Base-by-base conservation (phyloP, 139 green algal genomes). In the Chlorella vulgaris region DNA sequence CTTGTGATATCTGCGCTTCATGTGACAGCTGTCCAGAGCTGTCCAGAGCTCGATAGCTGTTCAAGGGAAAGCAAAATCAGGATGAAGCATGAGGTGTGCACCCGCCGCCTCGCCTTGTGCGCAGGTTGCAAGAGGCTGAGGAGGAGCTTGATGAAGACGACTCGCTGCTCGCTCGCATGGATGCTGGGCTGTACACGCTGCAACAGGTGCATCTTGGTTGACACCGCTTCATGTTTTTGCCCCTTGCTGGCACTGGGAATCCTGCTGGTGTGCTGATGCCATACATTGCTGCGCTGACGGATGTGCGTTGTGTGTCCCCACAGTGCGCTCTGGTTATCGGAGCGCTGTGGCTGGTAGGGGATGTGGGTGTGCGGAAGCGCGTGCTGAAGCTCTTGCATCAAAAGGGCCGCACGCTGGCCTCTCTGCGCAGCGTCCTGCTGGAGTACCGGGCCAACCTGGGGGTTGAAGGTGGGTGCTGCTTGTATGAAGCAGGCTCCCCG, bases 171-270 rank as follows among this genome's bases (percentile, higher is more conserved):
- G 76, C 86, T 36, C 87, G 88, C 24, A 78, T 96, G 82, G 93
- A 94, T 51, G 92, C 90, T 7, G 94, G 95, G 4, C 88, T 96
- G 51, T 97, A 91, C 86, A 95, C 90, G 7, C 85, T 97, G 87
- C 93, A 98, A 88, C 90, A 92, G 80, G 68, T 88, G 39, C 3
- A 42, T n/a, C n/a, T n/a, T n/a, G n/a, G n/a, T n/a, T n/a, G n/a
- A n/a, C n/a, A n/a, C n/a, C n/a, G n/a, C n/a, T n/a, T n/a, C 8
- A 39, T 26, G 60, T 19, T 31, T 33, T n/a, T n/a, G n/a, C n/a
- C n/a, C n/a, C n/a, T n/a, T n/a, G n/a, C n/a, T n/a, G n/a, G n/a
- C n/a, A n/a, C n/a, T n/a, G n/a, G n/a, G n/a, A n/a, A n/a, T n/a
- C n/a, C n/a, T n/a, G n/a, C n/a, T n/a, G n/a, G n/a, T n/a, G n/a